Evolutionary conservation across 208 protist genomes (phyloP).

Genomic region (Borovskyia barvae): DNA sequence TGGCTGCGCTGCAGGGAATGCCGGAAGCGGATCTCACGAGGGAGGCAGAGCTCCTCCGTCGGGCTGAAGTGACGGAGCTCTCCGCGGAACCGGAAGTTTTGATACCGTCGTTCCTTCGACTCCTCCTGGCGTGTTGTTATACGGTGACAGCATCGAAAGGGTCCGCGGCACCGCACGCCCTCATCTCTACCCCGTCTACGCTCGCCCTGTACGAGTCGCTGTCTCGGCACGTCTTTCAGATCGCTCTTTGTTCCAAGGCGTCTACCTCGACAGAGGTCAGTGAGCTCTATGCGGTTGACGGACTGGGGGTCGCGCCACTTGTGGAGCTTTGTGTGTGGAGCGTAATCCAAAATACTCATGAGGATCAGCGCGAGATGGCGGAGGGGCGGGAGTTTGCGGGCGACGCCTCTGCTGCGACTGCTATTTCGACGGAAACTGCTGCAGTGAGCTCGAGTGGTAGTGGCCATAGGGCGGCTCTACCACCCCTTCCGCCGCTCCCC

Average conservation of each 20-base stretch:
- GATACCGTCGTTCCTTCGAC: constrained; percentile 38
- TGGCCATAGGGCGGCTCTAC: not conserved
- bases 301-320: constrained; percentile 9
- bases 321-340: constrained; percentile 24
- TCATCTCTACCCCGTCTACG: constrained; percentile 36
- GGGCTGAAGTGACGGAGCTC: constrained; percentile 50
- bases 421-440: not conserved
- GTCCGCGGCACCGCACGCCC: constrained; percentile 16
- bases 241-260: constrained; percentile 17
- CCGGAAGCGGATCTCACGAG: constrained; percentile 54
- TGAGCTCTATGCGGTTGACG: constrained; percentile 16
- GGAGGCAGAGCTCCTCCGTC: constrained; percentile 42
- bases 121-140: constrained; percentile 65
- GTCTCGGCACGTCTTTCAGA: constrained; percentile 43
- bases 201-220: constrained; percentile 52
- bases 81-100: constrained; percentile 20
- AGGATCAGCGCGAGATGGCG: constrained; percentile 15
- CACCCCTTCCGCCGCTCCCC: not conserved
- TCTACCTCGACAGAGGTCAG: constrained; percentile 9
- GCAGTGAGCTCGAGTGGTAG: not conserved
- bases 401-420: not conserved
- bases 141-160: constrained; percentile 30
- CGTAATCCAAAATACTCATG: constrained; percentile 23
- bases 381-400: not conserved
- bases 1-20: constrained; percentile 70